These are phyloP conservation scores for Artomyces pyxidatus DNA, from an alignment of 768 basidiomycete species.

Conservation along the genomic window DNA sequence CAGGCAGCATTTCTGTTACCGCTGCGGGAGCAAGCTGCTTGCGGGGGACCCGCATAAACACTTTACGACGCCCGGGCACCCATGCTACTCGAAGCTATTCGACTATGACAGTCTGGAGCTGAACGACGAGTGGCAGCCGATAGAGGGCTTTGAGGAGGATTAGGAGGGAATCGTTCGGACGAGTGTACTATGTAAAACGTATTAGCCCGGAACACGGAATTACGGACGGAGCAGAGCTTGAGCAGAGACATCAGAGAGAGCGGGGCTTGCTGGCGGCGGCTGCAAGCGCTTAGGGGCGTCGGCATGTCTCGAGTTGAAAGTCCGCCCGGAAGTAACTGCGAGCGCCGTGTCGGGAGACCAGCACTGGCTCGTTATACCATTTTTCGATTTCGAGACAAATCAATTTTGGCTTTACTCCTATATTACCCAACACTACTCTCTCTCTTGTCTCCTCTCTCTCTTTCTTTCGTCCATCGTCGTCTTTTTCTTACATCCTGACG, in stretches of 20 bases:
- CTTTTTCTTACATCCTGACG: not conserved
- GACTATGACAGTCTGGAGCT: slow-evolving; percentile 38
- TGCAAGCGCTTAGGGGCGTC: not conserved
- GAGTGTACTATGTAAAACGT: no score
- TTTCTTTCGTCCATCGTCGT: slow-evolving; percentile 10
- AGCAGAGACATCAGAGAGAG: not conserved
- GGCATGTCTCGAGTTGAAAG: slow-evolving; percentile 1
- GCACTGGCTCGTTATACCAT: not conserved
- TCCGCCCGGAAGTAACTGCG: not conserved
- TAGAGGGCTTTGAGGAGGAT: slow-evolving; percentile 31
- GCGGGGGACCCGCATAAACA: slow-evolving; percentile 55
- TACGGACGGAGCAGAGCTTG: no score
- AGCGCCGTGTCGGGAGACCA: not conserved
- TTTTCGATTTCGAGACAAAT: slow-evolving; percentile 3
- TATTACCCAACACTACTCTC: slow-evolving; percentile 8
- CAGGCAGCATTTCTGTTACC: slow-evolving; percentile 72
- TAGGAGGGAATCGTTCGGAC: no score
- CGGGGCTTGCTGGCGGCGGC: no score
- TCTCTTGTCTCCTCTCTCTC: slow-evolving; percentile 10
- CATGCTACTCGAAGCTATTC: slow-evolving; percentile 63
- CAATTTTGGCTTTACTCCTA: slow-evolving; percentile 5
- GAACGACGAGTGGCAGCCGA: slow-evolving; percentile 41
- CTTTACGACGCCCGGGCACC: slow-evolving; percentile 44
- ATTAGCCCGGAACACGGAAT: no score
- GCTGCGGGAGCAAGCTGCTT: slow-evolving; percentile 52